Evolutionary conservation across 2,329 filamentous ascomycete genomes (phyloP), one percentile per base, ranked within the genome.

Genomic region (Cadophora luteo-olivacea): DNA sequence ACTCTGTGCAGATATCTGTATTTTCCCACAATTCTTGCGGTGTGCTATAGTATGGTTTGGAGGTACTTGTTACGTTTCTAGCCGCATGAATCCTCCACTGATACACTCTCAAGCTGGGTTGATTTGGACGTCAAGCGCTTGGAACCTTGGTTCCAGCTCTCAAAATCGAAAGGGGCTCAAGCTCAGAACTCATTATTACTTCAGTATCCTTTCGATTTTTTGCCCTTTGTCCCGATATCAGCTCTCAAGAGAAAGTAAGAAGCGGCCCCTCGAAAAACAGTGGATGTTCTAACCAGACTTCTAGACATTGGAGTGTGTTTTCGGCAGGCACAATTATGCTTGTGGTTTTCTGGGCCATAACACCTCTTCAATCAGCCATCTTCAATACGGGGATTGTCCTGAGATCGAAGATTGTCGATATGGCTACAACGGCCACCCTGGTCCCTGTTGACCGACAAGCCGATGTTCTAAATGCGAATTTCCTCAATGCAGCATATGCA

Each of bases 131-230:
- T 82, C 0, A 87, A 88, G 68, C 73, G 88, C 0, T 78, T 90
- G 55, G 87, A 91, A 41, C 87, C 88, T 0, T 91, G 84, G 80
- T 83, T 87, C 12, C 85, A 89, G 25, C 65, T 90, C 0, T 88
- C 86, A 0, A 83, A 81, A 11, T 16, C 72, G 0, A 71, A 74
- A 0, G 87, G 87, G 0, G 84, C 84, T 0, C 72, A 71, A 0
- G 85, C 80, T 0, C 76, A 79, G 6, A 72, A 85, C 0, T 87
- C 85, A 0, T 19, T 90, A 0, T 77, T 87, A 0, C 61, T 90
- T 0, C 80, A 83, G 0, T 91, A 90, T 48, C 87, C 87, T 0
- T 83, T 83, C 67, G 81, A 84, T 52, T 82, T 84, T 67, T 60
- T 85, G 0, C 80, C 81, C 0, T 78, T 81, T 0, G 78, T 85